phyloP scores from a whole-genome alignment of 495 filamentous ascomycete genomes.

The Cenococcum geophilum region DNA sequence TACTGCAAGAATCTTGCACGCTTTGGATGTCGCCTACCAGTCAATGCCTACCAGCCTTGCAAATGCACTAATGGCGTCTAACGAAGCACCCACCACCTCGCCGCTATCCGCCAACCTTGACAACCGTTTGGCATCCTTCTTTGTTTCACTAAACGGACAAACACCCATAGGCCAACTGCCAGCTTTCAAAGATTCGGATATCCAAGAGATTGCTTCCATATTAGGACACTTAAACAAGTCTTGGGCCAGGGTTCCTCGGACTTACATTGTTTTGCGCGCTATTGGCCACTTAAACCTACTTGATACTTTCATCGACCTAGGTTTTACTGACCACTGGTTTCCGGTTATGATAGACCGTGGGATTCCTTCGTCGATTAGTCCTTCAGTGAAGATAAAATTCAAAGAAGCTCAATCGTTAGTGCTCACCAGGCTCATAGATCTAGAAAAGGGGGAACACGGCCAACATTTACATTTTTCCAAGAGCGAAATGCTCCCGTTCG shows the following conservation, averaged over 20 bases:
- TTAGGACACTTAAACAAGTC: neutral
- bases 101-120: neutral
- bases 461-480: conserved; percentile 11
- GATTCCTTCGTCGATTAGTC: conserved; percentile 3
- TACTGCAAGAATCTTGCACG: too few species aligned
- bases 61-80: too few species aligned
- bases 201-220: neutral
- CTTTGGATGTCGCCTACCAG: too few species aligned
- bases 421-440: conserved; percentile 14
- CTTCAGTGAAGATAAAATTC: neutral
- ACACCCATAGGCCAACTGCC: neutral
- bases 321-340: conserved; percentile 14
- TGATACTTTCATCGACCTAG: conserved; percentile 8
- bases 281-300: conserved; percentile 9
- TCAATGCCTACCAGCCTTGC: too few species aligned
- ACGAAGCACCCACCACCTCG: too few species aligned
- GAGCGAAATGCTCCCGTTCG: conserved; percentile 14
- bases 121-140: neutral
- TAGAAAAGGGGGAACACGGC: conserved; percentile 17
- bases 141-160: too few species aligned
- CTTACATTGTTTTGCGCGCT: conserved; percentile 16
- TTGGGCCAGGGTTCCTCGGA: conserved; percentile 17
- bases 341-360: neutral
- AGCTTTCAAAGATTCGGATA: neutral
- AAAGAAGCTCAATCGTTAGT: conserved; percentile 7